phyloP scores from a whole-genome alignment of 2,329 filamentous ascomycete species.

The Aspergillus sp. region DNA sequence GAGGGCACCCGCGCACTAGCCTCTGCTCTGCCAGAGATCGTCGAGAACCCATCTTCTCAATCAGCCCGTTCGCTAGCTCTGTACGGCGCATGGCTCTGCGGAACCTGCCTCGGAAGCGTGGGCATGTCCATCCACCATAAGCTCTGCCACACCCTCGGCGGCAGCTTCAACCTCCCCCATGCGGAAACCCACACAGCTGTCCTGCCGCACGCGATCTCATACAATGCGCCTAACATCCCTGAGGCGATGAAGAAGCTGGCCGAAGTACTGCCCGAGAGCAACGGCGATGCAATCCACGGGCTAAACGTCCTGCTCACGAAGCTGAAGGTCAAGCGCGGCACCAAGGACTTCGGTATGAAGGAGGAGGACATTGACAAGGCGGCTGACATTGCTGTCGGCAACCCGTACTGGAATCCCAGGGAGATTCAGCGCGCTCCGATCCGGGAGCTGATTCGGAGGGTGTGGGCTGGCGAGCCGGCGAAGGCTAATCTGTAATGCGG shows the following conservation, averaged over 20 bases:
- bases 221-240: conserved; percentile 58
- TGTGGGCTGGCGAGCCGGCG: conserved; percentile 62
- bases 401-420: conserved; percentile 62
- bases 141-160: conserved; percentile 64
- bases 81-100: conserved; percentile 66
- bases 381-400: conserved; percentile 58
- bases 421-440: conserved; percentile 53
- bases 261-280: conserved; percentile 53
- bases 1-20: conserved; percentile 59
- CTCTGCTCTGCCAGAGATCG: conserved; percentile 53
- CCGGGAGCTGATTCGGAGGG: conserved; percentile 57
- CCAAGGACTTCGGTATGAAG: conserved; percentile 59
- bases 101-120: conserved; percentile 58
- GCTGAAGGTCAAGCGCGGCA: conserved; percentile 52
- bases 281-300: conserved; percentile 59
- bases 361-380: conserved; percentile 62
- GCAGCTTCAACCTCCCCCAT: conserved; percentile 63
- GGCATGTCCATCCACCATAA: conserved; percentile 68
- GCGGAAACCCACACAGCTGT: conserved; percentile 66
- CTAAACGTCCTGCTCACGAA: conserved; percentile 57
- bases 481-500: conserved; percentile 49
- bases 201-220: conserved; percentile 62
- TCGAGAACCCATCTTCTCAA: conserved; percentile 44
- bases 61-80: conserved; percentile 54
- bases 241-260: conserved; percentile 55